Evolutionary conservation across 192 early-diverging fungal species (phyloP), one percentile per base, ranked within the genome.

Genomic region (Linnemannia elongata): DNA sequence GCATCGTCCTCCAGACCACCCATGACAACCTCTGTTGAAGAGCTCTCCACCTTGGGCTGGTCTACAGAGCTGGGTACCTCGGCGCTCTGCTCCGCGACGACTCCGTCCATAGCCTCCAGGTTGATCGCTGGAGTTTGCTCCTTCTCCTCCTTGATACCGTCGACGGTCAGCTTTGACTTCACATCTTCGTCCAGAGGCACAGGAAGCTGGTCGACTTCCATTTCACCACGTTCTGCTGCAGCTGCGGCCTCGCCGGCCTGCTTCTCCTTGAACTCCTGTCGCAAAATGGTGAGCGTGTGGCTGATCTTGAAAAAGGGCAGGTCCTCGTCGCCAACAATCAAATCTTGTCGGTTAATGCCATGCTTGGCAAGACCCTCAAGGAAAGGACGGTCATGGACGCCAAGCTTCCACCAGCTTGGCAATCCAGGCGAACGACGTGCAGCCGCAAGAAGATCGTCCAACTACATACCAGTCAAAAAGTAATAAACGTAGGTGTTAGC

Each of bases 401-500:
- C 89, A 49, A 93, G 88, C 41, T 88, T 89, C 96, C 96, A 97
- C 96, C 96, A 97, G 49, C 92, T 95, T 20, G 93, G 93, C 44
- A 93, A 68, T n/a, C 90, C 90, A 36, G 89, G 90, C 22, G 91
- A 91, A 15, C 91, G 89, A 33, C 91, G 88, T 9, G 91, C 88
- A 17, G 73, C 79, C 30, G 88, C 78, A 45, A 93, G 84, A 35
- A 89, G 82, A 12, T 77, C 81, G 27, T 90, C 87, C 30, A 93
- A 72, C 77, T 91, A 90, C 9, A 49, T 4, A 68, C 0, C 12
- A 35, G 49, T 38, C 27, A 47, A 72, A 77, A 49, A n/a, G 76
- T 54, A 69, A 35, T n/a, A 69, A 13, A 79, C 54, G 3, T 17
- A 36, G 10, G 68, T 47, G 36, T 75, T 24, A 52, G 22, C 69